These are phyloP conservation scores for Ophiorrhiza pumila DNA, from an alignment of 257 asterid species.

Conservation along the genomic window DNA sequence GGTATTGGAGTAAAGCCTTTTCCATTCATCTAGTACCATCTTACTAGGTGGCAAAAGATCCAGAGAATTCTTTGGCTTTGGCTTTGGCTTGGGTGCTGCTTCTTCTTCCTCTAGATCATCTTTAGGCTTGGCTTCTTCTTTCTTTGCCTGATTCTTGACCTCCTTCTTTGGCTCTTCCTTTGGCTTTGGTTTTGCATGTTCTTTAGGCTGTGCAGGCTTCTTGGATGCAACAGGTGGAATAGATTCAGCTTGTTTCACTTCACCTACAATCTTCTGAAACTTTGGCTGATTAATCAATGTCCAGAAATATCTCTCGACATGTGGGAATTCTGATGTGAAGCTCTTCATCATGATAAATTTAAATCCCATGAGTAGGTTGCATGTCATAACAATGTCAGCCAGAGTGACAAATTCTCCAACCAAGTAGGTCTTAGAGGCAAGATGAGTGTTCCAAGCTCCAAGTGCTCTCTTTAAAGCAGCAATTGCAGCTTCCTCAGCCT, in stretches of 20 bases:
- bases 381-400: slow-evolving; percentile 70
- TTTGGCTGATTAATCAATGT: slow-evolving; percentile 83
- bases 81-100: slow-evolving; percentile 82
- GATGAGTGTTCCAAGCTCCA: slow-evolving; percentile 71
- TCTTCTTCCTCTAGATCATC: slow-evolving; percentile 23
- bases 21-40: slow-evolving; percentile 95
- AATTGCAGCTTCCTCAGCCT: slow-evolving; percentile 79
- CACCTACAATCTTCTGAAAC: slow-evolving; percentile 67
- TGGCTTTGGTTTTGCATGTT: slow-evolving; percentile 65
- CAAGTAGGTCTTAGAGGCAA: slow-evolving; percentile 71
- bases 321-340: slow-evolving; percentile 87
- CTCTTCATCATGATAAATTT: slow-evolving; percentile 51
- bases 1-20: slow-evolving; percentile 96
- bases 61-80: slow-evolving; percentile 89
- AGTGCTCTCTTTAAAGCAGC: slow-evolving; percentile 63
- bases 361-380: slow-evolving; percentile 54
- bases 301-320: slow-evolving; percentile 91
- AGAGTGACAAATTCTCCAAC: slow-evolving; percentile 81
- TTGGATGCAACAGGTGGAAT: slow-evolving; percentile 68
- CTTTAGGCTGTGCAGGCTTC: slow-evolving; percentile 65
- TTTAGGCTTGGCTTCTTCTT: slow-evolving; percentile 29
- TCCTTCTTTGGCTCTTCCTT: slow-evolving; percentile 58
- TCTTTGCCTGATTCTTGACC: slow-evolving; percentile 39
- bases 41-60: slow-evolving; percentile 92
- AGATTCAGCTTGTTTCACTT: slow-evolving; percentile 52